Percentiles rank a stretch among this genome's conserved stretches.
Evolutionary conservation across 129 eudicot genomes (phyloP).

Genomic region (Saposhnikovia divaricata): DNA sequence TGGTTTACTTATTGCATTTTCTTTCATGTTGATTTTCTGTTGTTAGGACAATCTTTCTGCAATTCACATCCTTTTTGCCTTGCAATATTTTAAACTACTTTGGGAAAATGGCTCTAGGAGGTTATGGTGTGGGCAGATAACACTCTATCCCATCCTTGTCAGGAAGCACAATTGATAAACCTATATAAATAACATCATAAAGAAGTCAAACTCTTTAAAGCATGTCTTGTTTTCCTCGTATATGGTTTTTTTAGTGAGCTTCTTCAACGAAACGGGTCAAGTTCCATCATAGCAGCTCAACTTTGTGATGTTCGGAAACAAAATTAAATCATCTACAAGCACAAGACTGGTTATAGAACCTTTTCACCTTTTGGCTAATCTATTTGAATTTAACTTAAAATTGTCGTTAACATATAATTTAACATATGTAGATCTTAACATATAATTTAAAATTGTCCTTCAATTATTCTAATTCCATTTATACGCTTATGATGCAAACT

Average conservation of each 20-base stretch:
- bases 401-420: too few species aligned
- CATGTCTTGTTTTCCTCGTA: background rate
- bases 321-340: background rate
- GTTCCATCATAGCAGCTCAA: background rate
- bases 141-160: slow-evolving; percentile 83
- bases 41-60: slow-evolving; percentile 98
- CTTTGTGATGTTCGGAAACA: background rate
- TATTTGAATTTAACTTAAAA: background rate
- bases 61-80: slow-evolving; percentile 89
- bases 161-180: slow-evolving; percentile 46
- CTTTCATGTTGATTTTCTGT: slow-evolving; percentile 16
- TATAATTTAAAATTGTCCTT: too few species aligned
- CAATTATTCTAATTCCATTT: too few species aligned
- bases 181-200: background rate
- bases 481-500: too few species aligned
- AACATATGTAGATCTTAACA: too few species aligned
- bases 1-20: slow-evolving; percentile 10
- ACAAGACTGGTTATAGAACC: background rate
- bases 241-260: background rate
- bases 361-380: background rate
- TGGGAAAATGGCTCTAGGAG: slow-evolving; percentile 95
- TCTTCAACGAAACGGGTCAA: background rate
- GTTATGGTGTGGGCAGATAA: slow-evolving; percentile 96
- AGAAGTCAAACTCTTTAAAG: background rate
- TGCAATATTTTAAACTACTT: slow-evolving; percentile 97